Conservation (phyloP, 2,329 filamentous ascomycete genomes). For the Pseudofabraea citricarpa region DNA sequence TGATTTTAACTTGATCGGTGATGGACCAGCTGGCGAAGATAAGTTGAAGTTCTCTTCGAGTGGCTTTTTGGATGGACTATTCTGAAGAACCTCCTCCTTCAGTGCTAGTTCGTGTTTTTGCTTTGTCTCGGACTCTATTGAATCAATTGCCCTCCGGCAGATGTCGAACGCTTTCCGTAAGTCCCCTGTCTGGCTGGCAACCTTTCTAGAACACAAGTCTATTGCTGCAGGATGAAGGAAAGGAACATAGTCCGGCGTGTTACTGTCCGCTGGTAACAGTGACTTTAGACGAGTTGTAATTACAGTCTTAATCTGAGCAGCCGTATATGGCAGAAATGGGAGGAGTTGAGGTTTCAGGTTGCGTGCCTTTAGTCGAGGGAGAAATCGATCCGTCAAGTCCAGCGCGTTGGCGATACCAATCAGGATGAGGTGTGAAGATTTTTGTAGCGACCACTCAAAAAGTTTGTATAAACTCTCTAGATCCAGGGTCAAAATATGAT, state of each 20-base stretch:
- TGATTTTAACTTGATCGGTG: slow-evolving; percentile 37
- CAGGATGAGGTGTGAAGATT: slow-evolving; percentile 72
- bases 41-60: slow-evolving; percentile 79
- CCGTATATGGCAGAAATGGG: slow-evolving; percentile 89
- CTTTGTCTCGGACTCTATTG: slow-evolving; percentile 80
- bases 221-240: slow-evolving; percentile 94
- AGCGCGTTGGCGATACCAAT: slow-evolving; percentile 95
- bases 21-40: slow-evolving; percentile 43
- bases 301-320: slow-evolving; percentile 79
- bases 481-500: slow-evolving; percentile 85
- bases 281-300: slow-evolving; percentile 79
- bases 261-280: slow-evolving; percentile 54
- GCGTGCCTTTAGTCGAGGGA: slow-evolving; percentile 87
- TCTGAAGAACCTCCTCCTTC: slow-evolving; percentile 48
- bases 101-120: slow-evolving; percentile 63
- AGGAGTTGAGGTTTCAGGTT: slow-evolving; percentile 87
- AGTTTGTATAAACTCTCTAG: slow-evolving; percentile 84
- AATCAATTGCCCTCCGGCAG: slow-evolving; percentile 80
- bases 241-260: slow-evolving; percentile 60
- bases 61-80: slow-evolving; percentile 69
- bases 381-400: slow-evolving; percentile 89
- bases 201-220: slow-evolving; percentile 89
- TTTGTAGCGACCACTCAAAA: slow-evolving; percentile 93
- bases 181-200: slow-evolving; percentile 90
- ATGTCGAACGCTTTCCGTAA: slow-evolving; percentile 94